phyloP scores from a whole-genome alignment of 1,284 basidiomycete genomes.

The Anthracocystis panici-leucophaei region DNA sequence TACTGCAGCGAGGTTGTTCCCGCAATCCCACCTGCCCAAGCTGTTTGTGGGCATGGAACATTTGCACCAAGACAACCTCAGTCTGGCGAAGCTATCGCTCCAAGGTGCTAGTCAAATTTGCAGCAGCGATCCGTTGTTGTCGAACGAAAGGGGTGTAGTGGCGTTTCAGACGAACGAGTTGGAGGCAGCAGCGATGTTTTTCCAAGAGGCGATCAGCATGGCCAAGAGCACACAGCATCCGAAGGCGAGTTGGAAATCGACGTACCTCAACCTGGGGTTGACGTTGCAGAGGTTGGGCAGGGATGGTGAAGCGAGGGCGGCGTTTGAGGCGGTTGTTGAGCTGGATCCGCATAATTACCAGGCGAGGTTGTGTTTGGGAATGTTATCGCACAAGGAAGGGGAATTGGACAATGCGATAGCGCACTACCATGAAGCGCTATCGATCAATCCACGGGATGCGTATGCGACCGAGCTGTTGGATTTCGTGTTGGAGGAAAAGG shows the following conservation, averaged over 20 bases:
- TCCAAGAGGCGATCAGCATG: constrained; percentile 73
- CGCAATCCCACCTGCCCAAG: constrained; percentile 90
- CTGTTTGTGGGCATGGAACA: constrained; percentile 99
- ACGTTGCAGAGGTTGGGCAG: constrained; percentile 32
- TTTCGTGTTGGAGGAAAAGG: constrained; percentile 53
- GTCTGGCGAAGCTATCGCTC: constrained; percentile 87
- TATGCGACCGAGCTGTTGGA: constrained; percentile 56
- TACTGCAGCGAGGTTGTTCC: constrained; percentile 92
- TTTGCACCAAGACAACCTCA: constrained; percentile 85
- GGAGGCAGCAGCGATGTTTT: constrained; percentile 75
- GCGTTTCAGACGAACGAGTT: constrained; percentile 85
- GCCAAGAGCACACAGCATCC: constrained; percentile 80
- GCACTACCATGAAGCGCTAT: constrained; percentile 60
- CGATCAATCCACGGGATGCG: constrained; percentile 52
- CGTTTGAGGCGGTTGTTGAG: constrained; percentile 55
- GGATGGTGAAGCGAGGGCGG: constrained; percentile 41
- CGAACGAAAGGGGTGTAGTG: constrained; percentile 94
- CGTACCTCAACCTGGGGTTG: constrained; percentile 75
- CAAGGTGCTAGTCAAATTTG: constrained; percentile 83
- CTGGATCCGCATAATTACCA: constrained; percentile 57
- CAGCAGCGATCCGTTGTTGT: constrained; percentile 84
- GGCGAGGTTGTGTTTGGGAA: constrained; percentile 60
- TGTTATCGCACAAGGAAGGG: constrained; percentile 57
- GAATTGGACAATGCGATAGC: constrained; percentile 58
- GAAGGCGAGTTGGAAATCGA: constrained; percentile 83